These are phyloP conservation scores for Smallanthus sonchifolius DNA, from an alignment of 129 eudicot genomes.

Conservation along the genomic window DNA sequence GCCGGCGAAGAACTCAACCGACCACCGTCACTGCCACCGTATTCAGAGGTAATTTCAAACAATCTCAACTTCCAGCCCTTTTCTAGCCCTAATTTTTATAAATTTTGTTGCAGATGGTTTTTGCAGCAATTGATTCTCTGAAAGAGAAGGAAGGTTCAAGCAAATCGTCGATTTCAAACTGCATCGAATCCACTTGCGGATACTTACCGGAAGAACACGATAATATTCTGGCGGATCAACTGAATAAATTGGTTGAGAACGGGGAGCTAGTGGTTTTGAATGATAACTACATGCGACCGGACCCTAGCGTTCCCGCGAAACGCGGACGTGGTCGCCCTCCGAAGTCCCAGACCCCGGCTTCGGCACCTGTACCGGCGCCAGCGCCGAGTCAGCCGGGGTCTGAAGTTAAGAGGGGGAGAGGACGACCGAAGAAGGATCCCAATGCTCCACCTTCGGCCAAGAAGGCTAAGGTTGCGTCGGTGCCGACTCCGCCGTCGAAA, in stretches of 20 bases:
- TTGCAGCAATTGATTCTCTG: slow-evolving; percentile 59
- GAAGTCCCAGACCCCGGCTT: slow-evolving; percentile 46
- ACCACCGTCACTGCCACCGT: slow-evolving; percentile 47
- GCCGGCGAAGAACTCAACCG: slow-evolving; percentile 48
- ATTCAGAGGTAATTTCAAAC: slow-evolving; percentile 42
- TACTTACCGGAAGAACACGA: slow-evolving; percentile 49
- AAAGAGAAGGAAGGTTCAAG: slow-evolving; percentile 49
- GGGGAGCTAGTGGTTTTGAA: slow-evolving; percentile 58
- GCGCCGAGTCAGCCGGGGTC: slow-evolving; percentile 8
- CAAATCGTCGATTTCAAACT: slow-evolving; percentile 54
- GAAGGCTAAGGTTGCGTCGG: slow-evolving; percentile 37
- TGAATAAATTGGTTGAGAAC: slow-evolving; percentile 45
- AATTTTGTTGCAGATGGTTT: slow-evolving; percentile 50
- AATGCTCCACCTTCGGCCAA: slow-evolving; percentile 54
- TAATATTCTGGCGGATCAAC: slow-evolving; percentile 34
- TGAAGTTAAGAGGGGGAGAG: slow-evolving; percentile 47
- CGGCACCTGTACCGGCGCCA: background rate
- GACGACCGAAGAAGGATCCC: slow-evolving; percentile 74
- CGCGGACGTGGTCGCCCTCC: slow-evolving; percentile 96
- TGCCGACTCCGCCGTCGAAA: slow-evolving; percentile 34
- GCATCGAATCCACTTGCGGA: slow-evolving; percentile 60
- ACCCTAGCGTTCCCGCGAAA: slow-evolving; percentile 28
- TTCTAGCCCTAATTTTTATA: background rate
- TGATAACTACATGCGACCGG: slow-evolving; percentile 56
- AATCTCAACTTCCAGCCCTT: background rate